Evolutionary conservation across 2,329 filamentous ascomycete genomes (phyloP), one percentile per base, ranked within the genome.

Genomic region (Monosporascus sp.): DNA sequence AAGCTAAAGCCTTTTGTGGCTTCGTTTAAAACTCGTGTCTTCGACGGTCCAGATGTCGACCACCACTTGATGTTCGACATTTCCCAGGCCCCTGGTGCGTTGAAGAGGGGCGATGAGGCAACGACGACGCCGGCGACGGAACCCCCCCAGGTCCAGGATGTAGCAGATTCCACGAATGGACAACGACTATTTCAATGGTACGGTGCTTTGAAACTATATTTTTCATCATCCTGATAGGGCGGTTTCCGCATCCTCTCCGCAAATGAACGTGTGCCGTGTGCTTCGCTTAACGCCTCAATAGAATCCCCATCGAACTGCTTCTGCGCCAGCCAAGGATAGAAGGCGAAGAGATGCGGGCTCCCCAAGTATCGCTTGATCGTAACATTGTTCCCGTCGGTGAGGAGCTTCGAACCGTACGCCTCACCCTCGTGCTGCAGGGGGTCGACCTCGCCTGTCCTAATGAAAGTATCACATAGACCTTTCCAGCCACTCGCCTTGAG

Each of bases 401-500:
- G 62, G 52, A 79, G 58, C 57, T 70, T 68, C 56, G 62, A 61
- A 0, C 66, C 76, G 55, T 79, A 79, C 0, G 70, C 71, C 62
- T 79, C 76, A 2, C 75, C 77, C 58, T 79, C 77, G 57, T 79
- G 76, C 2, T 76, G 66, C 50, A 79, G 58, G 2, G 74, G 73
- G 56, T 78, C 76, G 36, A 52, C 65, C 60, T 68, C 68, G 6
- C 48, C 70, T 1, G 67, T 72, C 37, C 66, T 57, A 44, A 70
- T 62, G 22, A 67, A 69, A 3, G 67, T 67, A 35, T 71, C 67
- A 49, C 63, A 70, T 14, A 69, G 57, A 7, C 62, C 67, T 48
- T 35, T 57, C 63, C 64, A 70, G 56, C 70, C 64, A 3, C 60
- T 54, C 1, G 68, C 64, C 3, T 60, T 57, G n/a, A 72, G 54